Conservation (phyloP, 1,284 basidiomycete species). For the Cryptococcus sp. region DNA sequence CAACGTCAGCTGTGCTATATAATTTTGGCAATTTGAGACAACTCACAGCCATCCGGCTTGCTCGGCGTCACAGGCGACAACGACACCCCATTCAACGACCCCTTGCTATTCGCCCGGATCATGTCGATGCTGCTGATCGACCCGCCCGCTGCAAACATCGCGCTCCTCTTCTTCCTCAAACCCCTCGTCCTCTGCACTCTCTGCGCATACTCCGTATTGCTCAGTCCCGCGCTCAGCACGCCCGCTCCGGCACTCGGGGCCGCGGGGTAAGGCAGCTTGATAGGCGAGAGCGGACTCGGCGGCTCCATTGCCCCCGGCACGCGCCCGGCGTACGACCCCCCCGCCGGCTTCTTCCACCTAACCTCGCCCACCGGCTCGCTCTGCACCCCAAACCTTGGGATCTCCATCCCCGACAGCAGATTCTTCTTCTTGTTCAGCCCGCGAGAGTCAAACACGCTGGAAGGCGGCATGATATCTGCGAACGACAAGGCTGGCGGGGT, state of each 20-base stretch:
- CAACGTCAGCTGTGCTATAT: neutral
- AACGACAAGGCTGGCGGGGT: slow-evolving; percentile 40
- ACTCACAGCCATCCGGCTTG: slow-evolving; percentile 29
- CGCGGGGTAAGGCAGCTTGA: slow-evolving; percentile 1
- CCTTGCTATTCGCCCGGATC: slow-evolving; percentile 18
- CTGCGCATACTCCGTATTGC: slow-evolving; percentile 22
- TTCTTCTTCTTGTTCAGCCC: slow-evolving; percentile 48
- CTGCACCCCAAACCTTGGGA: slow-evolving; percentile 29
- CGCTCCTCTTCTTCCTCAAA: slow-evolving; percentile 45
- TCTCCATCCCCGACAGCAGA: slow-evolving; percentile 21
- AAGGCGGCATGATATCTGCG: slow-evolving; percentile 43
- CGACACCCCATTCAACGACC: slow-evolving; percentile 12
- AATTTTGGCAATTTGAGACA: no score
- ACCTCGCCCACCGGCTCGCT: slow-evolving; percentile 19
- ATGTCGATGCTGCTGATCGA: slow-evolving; percentile 38
- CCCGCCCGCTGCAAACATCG: slow-evolving; percentile 38
- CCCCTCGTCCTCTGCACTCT: slow-evolving; percentile 33
- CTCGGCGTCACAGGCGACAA: slow-evolving; percentile 41
- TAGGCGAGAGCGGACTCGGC: slow-evolving; percentile 21
- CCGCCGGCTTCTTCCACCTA: slow-evolving; percentile 12
- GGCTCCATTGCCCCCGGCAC: slow-evolving; percentile 2
- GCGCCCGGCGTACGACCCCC: neutral
- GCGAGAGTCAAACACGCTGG: slow-evolving; percentile 47
- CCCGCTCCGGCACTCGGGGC: neutral
- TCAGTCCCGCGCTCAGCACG: neutral